Evolutionary conservation across 1,284 basidiomycete genomes (phyloP).

Genomic region (Sanguinoderma infundibulare): DNA sequence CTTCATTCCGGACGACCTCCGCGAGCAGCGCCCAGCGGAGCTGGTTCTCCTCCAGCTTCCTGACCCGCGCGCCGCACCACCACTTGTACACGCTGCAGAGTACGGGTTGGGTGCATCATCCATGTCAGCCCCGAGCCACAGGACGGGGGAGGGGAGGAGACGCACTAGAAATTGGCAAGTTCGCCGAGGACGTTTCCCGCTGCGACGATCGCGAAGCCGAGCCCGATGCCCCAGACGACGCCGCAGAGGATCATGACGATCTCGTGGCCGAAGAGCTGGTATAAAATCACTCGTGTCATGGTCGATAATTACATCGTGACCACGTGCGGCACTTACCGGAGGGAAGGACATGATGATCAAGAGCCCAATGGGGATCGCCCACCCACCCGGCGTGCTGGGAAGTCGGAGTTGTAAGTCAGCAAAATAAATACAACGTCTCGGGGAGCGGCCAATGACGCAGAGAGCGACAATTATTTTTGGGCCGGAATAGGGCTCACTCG

Average conservation of each 20-base stretch:
- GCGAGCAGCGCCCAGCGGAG: constrained; percentile 79
- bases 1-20: constrained; percentile 76
- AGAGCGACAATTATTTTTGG: neutral
- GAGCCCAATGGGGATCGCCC: constrained; percentile 82
- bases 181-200: constrained; percentile 71
- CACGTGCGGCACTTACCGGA: constrained; percentile 48
- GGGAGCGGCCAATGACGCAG: neutral
- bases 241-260: constrained; percentile 76
- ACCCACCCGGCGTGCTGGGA: constrained; percentile 52
- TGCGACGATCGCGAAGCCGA: constrained; percentile 69
- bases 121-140: neutral
- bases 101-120: too few species aligned
- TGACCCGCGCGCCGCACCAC: constrained; percentile 61
- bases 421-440: too few species aligned
- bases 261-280: constrained; percentile 75
- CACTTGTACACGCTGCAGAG: constrained; percentile 61
- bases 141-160: constrained; percentile 10
- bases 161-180: constrained; percentile 72
- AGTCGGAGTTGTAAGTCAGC: neutral
- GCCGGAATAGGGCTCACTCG: constrained; percentile 41
- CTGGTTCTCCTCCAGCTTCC: constrained; percentile 71
- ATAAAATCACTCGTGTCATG: constrained; percentile 6
- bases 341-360: constrained; percentile 81
- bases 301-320: neutral
- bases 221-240: constrained; percentile 72